Base-by-base conservation (phyloP, 108 stramenopile genomes). In the Cyclotella cryptica region DNA sequence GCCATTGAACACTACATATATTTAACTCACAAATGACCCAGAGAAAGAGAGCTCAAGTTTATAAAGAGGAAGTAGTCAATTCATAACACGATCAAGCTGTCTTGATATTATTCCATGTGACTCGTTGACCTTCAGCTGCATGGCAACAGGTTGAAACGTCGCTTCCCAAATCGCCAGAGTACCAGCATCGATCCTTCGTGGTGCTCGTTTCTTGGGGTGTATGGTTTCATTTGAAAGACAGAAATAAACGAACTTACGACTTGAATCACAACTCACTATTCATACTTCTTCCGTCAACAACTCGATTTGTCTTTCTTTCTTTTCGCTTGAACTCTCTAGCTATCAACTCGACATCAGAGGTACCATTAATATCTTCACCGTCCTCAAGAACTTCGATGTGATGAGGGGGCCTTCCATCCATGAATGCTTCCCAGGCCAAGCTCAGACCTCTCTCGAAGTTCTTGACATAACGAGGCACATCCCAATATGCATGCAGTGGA, bases 401-500 rank as follows among this genome's bases (percentile, higher is more conserved):
- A 35, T 69, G 76, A 22, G 87, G 78, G 22, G 70, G 54, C 7
- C 83, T 35, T 55, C 90, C 93, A 30, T 72, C 41, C 22, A 92
- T 28, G 52, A 89, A 94, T 22, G 71, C 79, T 26, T 88, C 78
- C 90, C 91, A 94, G 17, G 85, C 89, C 68, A 71, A 58, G 24
- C 51, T 65, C 66, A 92, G 72, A 28, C 91, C 93, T 3, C 57
- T 64, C 72, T 92, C 82, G 57, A 94, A 87, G 71, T 88, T 91
- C 72, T 85, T 84, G 7, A 87, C 89, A 69, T 94, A 94, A 17
- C 93, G 85, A 13, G 88, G 84, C 9, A 89, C 91, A 87, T 94
- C 93, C 93, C 93, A 94, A 74, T 90, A 94, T 0, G 91, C 86
- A 72, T 94, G 93, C 93, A 94, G 91, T 1, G 91, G 93, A 59